Percentiles rank a stretch among this genome's conserved stretches.
These are phyloP conservation scores for Podila clonocystis DNA, from an alignment of 192 early-diverging fungal genomes.

Conservation along the genomic window DNA sequence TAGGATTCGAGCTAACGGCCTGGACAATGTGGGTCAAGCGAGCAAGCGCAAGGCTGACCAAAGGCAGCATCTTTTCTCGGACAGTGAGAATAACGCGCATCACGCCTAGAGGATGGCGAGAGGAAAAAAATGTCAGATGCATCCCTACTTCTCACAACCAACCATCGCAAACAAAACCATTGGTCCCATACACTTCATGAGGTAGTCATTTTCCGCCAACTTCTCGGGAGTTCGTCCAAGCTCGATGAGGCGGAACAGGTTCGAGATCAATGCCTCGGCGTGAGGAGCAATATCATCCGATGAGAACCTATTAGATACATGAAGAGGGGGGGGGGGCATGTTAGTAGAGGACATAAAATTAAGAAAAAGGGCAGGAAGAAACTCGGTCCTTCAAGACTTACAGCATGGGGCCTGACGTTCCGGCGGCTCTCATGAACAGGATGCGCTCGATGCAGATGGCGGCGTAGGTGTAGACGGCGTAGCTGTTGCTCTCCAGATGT, in stretches of 20 bases:
- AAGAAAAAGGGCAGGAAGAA: no score
- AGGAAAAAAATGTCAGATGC: background rate
- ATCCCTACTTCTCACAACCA: no score
- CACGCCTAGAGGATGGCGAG: conserved; percentile 57
- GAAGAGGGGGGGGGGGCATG: background rate
- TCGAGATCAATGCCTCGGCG: conserved; percentile 72
- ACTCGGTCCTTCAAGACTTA: no score
- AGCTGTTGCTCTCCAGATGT: conserved; percentile 84
- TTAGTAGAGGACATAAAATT: background rate
- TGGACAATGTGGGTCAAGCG: conserved; percentile 83
- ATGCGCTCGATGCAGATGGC: conserved; percentile 93
- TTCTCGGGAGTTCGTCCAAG: conserved; percentile 85
- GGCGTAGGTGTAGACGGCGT: conserved; percentile 92
- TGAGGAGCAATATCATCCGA: conserved; percentile 76
- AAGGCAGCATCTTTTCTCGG: conserved; percentile 76
- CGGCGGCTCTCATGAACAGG: conserved; percentile 73
- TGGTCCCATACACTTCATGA: conserved; percentile 86
- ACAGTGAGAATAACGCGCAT: conserved; percentile 88
- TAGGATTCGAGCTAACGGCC: conserved; percentile 92
- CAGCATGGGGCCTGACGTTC: conserved; percentile 59
- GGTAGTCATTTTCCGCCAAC: conserved; percentile 95
- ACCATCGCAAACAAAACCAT: background rate
- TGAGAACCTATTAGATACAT: conserved; percentile 59
- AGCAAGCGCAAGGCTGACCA: conserved; percentile 75
- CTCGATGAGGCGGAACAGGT: conserved; percentile 83